A percentile compares a stretch with the other conserved stretches of the same genome.
Conservation (phyloP, 148 eudicot species). For the Arctostaphylos glauca region DNA sequence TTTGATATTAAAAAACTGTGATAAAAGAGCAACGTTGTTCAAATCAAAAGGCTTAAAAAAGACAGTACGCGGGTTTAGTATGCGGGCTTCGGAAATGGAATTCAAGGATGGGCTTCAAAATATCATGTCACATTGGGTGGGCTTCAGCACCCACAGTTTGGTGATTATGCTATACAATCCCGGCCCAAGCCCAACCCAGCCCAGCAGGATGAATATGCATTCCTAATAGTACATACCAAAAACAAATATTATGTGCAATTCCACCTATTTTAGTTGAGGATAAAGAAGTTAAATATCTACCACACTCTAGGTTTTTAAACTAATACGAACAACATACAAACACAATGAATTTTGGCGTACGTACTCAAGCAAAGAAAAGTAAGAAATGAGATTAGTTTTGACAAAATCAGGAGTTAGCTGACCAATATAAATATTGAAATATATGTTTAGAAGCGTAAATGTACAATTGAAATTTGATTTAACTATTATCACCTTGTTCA, state of each 20-base stretch:
- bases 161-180: background rate
- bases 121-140: background rate
- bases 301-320: background rate
- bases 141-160: background rate
- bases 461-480: background rate
- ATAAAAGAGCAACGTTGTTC: background rate
- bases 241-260: background rate
- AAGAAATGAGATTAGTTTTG: background rate
- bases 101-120: background rate
- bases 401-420: background rate
- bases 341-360: background rate
- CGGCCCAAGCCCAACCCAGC: background rate
- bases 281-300: background rate
- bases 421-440: background rate
- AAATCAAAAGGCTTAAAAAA: background rate
- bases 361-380: background rate
- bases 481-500: constrained; percentile 63
- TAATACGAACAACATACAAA: background rate
- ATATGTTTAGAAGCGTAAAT: background rate
- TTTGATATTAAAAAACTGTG: background rate
- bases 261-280: background rate
- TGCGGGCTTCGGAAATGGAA: background rate
- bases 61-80: background rate
- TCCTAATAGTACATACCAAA: background rate
- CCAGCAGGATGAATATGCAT: background rate